phyloP scores from a whole-genome alignment of 441 rosid species.

The Heliophila coronopifolia region DNA sequence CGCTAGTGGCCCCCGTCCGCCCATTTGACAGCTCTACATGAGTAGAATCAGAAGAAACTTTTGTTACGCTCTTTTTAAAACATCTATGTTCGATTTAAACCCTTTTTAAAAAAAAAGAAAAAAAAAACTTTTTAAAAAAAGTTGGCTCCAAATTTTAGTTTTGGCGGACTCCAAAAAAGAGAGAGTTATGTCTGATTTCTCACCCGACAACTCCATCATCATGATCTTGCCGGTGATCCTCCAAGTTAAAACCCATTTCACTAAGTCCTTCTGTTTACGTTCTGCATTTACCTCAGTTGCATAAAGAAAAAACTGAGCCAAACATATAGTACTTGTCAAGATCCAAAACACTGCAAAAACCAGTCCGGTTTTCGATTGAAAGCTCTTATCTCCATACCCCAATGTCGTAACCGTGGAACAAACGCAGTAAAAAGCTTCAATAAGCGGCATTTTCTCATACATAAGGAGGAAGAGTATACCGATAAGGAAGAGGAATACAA shows the following conservation, averaged over 20 bases:
- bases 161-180: too few relatives aligned
- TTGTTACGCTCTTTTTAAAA: too few relatives aligned
- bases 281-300: constrained; percentile 52
- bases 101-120: not conserved
- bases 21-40: too few relatives aligned
- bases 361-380: constrained; percentile 45
- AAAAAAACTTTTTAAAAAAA: too few relatives aligned
- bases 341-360: constrained; percentile 61
- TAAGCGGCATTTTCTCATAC: constrained; percentile 35
- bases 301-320: constrained; percentile 57
- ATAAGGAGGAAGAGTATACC: constrained; percentile 39
- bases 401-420: constrained; percentile 69
- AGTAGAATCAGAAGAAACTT: too few relatives aligned
- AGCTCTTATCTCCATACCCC: constrained; percentile 74
- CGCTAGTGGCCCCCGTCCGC: too few relatives aligned
- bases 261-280: constrained; percentile 44
- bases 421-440: constrained; percentile 62
- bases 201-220: constrained; percentile 58
- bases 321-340: constrained; percentile 41
- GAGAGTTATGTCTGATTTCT: constrained; percentile 15
- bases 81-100: too few relatives aligned
- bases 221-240: constrained; percentile 48
- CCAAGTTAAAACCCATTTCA: constrained; percentile 58
- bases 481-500: constrained; percentile 34
- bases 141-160: too few relatives aligned